phyloP scores from a whole-genome alignment of 208 protist genomes.

The Trichomonas vaginalis region DNA sequence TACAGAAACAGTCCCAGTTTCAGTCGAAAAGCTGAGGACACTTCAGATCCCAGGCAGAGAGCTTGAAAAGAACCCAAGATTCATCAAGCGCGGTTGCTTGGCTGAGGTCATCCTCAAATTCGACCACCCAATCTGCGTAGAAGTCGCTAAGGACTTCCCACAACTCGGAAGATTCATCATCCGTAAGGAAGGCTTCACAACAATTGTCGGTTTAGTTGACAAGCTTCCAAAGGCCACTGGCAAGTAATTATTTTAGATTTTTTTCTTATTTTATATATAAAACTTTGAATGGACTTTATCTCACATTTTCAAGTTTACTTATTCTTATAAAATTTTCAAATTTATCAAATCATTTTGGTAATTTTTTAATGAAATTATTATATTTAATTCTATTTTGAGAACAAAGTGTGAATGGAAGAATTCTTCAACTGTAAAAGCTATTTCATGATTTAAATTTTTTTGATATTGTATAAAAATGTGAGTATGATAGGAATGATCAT shows the following conservation, averaged over 20 bases:
- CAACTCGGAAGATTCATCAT: slow-evolving; percentile 39
- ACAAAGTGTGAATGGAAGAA: too few relatives aligned
- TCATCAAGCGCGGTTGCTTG: background rate
- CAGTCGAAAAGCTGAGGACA: background rate
- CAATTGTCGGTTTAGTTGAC: slow-evolving; percentile 33
- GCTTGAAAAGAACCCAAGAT: background rate
- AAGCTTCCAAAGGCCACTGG: background rate
- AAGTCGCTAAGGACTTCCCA: slow-evolving; percentile 27
- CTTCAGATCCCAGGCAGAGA: background rate
- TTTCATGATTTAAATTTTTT: too few relatives aligned
- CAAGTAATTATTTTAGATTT: background rate
- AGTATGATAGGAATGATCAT: too few relatives aligned
- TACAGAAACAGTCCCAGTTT: background rate
- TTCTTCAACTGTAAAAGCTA: too few relatives aligned
- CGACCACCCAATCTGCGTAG: slow-evolving; percentile 18
- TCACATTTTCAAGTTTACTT: too few relatives aligned
- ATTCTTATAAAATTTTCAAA: too few relatives aligned
- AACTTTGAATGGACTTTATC: too few relatives aligned
- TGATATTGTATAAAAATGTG: too few relatives aligned
- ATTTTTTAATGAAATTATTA: too few relatives aligned
- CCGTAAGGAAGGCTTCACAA: slow-evolving; percentile 40
- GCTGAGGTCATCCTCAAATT: background rate
- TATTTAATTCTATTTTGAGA: too few relatives aligned
- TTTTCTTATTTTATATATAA: background rate
- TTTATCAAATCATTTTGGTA: too few relatives aligned